Conservation (phyloP, 306 rosid genomes). For the Clitoria ternatea region DNA sequence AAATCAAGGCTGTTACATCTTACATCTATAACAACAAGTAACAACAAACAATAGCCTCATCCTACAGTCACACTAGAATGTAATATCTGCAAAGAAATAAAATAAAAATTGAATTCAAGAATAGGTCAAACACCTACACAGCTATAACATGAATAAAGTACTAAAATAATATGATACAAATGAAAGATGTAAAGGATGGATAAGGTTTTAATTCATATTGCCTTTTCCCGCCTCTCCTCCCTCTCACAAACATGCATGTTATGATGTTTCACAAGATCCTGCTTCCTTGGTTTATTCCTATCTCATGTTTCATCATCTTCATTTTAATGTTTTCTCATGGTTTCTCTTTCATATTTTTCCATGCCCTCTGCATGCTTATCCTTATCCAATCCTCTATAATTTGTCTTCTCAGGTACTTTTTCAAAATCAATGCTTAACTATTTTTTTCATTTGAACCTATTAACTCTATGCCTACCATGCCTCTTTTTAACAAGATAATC, state of each 20-base stretch:
- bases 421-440: slow-evolving; percentile 26
- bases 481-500: slow-evolving; percentile 42
- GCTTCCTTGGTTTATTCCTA: slow-evolving; percentile 41
- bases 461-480: slow-evolving; percentile 33
- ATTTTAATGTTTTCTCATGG: slow-evolving; percentile 50
- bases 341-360: slow-evolving; percentile 52
- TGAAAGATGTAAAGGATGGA: slow-evolving; percentile 15
- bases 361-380: slow-evolving; percentile 43
- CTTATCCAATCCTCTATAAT: slow-evolving; percentile 48
- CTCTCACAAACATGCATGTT: slow-evolving; percentile 36
- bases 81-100: neutral
- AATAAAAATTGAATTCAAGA: neutral
- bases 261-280: slow-evolving; percentile 40
- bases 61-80: too few species aligned
- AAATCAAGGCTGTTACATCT: too few species aligned
- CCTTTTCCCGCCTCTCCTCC: slow-evolving; percentile 43
- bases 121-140: slow-evolving; percentile 3
- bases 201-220: slow-evolving; percentile 60
- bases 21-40: too few species aligned
- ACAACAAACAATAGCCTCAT: too few species aligned
- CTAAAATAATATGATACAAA: neutral
- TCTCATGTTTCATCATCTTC: slow-evolving; percentile 49
- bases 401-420: slow-evolving; percentile 49
- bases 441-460: slow-evolving; percentile 18
- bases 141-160: neutral